Base-by-base conservation (phyloP, 257 asterid species). In the Solanum pinnatisectum region DNA sequence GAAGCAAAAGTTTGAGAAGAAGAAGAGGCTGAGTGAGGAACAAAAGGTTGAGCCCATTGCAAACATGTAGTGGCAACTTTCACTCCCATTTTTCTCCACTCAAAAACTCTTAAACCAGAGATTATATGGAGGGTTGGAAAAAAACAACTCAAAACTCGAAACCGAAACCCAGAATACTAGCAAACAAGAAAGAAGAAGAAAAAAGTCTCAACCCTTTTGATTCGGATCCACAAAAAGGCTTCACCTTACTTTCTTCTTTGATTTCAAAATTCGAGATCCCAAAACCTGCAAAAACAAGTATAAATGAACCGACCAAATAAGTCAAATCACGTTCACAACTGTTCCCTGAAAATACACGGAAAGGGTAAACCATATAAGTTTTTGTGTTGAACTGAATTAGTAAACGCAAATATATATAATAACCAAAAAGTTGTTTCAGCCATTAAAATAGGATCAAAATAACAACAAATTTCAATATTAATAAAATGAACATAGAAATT, bases 21-120 rank as follows among this genome's bases (percentile, higher is more conserved):
- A 84, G 98, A 93, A n/a, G 98, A 95, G 3, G 67, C 22, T 16
- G 70, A 90, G 36, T 91, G 98, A 15, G 95, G 92, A 83, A 92
- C 89, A 10, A 94, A 92, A 67, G 98, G 92, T 23, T 95, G 98
- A 37, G 95, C 89, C 96, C 96, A 96, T 86, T 92, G 95, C 68
- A 94, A 88, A 63, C 96, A 92, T 37, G 91, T 87, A 12, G 94
- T 77, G 25, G 93, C 96, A 71, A 95, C 95, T 94, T 94, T 95
- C 84, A 91, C 90, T 59, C 89, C 99, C 98, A 96, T 95, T 87
- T 88, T 63, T 42, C 30, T 22, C 40, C 14, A 35, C 87, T 36
- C 37, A 73, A 63, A 71, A 84, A 39, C 44, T 83, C 35, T 85
- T 88, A 60, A 52, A 86, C 44, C 79, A 32, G 46, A 78, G 78